phyloP scores from a whole-genome alignment of 306 rosid genomes.

The Comarum palustre region DNA sequence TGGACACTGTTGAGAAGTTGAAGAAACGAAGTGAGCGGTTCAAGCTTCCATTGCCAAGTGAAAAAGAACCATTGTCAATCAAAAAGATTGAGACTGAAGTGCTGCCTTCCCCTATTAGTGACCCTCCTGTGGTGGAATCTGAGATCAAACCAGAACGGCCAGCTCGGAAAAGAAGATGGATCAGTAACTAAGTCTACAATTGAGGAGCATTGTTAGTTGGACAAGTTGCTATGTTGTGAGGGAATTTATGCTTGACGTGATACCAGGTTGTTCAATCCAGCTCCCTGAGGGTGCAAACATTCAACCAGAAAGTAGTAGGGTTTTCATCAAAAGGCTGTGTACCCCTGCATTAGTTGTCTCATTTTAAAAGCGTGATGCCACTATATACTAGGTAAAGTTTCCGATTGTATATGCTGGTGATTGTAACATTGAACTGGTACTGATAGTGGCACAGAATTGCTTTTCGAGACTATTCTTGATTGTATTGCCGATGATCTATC shows the following conservation, averaged over 20 bases:
- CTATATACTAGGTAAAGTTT: slow-evolving; percentile 24
- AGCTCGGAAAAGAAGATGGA: slow-evolving; percentile 93
- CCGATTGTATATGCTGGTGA: slow-evolving; percentile 62
- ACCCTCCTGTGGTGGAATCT: slow-evolving; percentile 54
- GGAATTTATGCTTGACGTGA: slow-evolving; percentile 30
- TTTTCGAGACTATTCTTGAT: slow-evolving; percentile 34
- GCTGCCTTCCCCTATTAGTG: slow-evolving; percentile 59
- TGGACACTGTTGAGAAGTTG: slow-evolving; percentile 94
- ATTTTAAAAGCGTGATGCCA: slow-evolving; percentile 52
- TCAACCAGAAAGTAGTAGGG: slow-evolving; percentile 31
- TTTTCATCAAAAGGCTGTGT: slow-evolving; percentile 39
- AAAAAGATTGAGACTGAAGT: slow-evolving; percentile 79
- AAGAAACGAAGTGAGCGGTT: slow-evolving; percentile 97
- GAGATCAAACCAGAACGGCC: slow-evolving; percentile 92
- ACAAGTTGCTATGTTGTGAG: slow-evolving; percentile 18
- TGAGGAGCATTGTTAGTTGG: slow-evolving; percentile 17
- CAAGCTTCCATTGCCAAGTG: slow-evolving; percentile 97
- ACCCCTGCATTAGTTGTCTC: slow-evolving; percentile 34
- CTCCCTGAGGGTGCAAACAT: slow-evolving; percentile 29
- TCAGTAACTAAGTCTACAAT: slow-evolving; percentile 48
- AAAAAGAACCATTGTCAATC: slow-evolving; percentile 57
- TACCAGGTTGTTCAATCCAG: slow-evolving; percentile 27
- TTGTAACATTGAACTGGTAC: slow-evolving; percentile 64
- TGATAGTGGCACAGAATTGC: slow-evolving; percentile 48
- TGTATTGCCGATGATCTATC: slow-evolving; percentile 35